phyloP scores from a whole-genome alignment of 208 protist species.

The Strigomonas culicis region DNA sequence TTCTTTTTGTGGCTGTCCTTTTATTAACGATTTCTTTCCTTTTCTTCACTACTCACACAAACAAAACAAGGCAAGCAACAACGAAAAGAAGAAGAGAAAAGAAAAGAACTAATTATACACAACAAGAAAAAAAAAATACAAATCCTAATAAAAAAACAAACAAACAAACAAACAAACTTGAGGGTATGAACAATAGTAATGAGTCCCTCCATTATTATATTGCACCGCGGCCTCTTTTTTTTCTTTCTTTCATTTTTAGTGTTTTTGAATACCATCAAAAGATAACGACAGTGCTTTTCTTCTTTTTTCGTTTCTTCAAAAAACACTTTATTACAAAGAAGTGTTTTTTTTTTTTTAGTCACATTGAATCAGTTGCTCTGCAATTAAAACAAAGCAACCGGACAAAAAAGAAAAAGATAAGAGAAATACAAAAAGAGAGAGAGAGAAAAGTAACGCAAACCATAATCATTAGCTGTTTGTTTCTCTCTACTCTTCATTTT shows the following conservation, averaged over 20 bases:
- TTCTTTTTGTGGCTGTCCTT: not conserved
- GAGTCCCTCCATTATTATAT: not conserved
- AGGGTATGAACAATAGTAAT: not conserved
- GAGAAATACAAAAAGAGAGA: not conserved
- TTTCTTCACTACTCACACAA: not conserved
- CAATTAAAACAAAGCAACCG: not conserved
- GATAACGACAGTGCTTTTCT: not conserved
- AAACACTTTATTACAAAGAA: not conserved
- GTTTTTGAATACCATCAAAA: not conserved
- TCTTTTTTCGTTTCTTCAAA: not conserved
- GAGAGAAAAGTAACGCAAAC: not conserved
- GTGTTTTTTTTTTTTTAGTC: not conserved
- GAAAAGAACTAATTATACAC: not conserved
- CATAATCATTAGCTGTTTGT: not conserved
- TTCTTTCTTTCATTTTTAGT: not conserved
- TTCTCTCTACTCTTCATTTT: no score
- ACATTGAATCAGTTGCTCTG: not conserved
- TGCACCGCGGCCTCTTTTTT: no score
- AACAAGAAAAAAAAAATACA: not conserved
- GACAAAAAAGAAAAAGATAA: not conserved
- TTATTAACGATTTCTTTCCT: not conserved
- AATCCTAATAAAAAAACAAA: conserved; percentile 4
- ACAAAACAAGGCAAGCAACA: conserved; percentile 3
- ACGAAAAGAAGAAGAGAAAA: conserved; percentile 8
- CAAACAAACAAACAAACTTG: not conserved